A percentile compares a stretch with the other conserved stretches of the same genome.
phyloP scores from a whole-genome alignment of 1,284 basidiomycete species.

The Ustilago crameri region DNA sequence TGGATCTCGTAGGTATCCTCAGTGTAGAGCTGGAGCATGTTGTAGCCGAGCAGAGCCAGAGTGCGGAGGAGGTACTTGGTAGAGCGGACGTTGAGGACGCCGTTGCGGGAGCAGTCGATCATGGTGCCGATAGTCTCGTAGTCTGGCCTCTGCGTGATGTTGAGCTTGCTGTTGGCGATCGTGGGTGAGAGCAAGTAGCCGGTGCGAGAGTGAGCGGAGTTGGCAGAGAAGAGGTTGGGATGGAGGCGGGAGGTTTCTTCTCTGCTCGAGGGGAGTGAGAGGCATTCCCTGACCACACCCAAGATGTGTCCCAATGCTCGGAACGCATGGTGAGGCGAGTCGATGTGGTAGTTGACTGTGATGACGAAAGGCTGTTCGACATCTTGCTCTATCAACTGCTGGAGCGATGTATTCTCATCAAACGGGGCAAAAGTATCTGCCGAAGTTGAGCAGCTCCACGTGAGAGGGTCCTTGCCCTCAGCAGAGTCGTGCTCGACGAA shows the following conservation, averaged over 20 bases:
- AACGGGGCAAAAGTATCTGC: constrained; percentile 26
- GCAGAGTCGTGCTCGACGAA: constrained; percentile 12
- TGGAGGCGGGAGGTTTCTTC: constrained; percentile 3
- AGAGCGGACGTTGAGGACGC: constrained; percentile 63
- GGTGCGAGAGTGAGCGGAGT: neutral
- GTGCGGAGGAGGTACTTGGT: constrained; percentile 64
- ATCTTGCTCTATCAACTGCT: neutral
- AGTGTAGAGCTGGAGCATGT: constrained; percentile 67
- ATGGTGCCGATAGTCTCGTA: constrained; percentile 67
- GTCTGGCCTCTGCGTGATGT: constrained; percentile 30
- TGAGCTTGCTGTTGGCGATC: constrained; percentile 22
- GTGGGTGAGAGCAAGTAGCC: constrained; percentile 23
- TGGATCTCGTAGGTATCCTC: constrained; percentile 68
- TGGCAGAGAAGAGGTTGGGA: constrained; percentile 23
- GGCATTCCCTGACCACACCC: constrained; percentile 27
- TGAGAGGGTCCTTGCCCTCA: neutral
- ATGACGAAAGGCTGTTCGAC: constrained; percentile 16
- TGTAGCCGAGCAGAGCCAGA: constrained; percentile 66
- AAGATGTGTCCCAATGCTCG: constrained; percentile 54
- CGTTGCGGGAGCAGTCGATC: constrained; percentile 69
- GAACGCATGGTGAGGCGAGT: constrained; percentile 43
- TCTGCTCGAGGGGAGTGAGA: constrained; percentile 3
- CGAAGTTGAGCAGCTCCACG: constrained; percentile 35
- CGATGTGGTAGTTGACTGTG: constrained; percentile 14
- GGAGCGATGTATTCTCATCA: neutral